Base-by-base conservation (phyloP, 345 rosid genomes). In the Ailanthus altissimus region DNA sequence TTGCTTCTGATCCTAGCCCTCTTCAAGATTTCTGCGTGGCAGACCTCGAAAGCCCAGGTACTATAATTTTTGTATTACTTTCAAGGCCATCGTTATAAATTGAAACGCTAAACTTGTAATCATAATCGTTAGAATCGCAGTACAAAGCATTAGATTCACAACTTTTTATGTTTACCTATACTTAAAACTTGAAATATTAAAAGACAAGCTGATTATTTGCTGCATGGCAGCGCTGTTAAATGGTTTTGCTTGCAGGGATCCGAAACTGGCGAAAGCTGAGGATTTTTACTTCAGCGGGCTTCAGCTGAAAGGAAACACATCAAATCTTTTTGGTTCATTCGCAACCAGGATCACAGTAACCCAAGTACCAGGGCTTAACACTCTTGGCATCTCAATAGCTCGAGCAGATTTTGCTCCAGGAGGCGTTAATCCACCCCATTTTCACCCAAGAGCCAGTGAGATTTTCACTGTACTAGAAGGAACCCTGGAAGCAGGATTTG, bases 311-410 rank as follows among this genome's bases (percentile, higher is more conserved):
- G 76, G 71, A 2, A 61, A 71, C 32, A 50, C 70, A 23, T 47
- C 75, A 14, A 63, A 77, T 25, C 21, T 50, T 36, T 53, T 20
- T 8, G 80, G 80, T 25, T 71, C 80, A 8, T 43, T 26, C 9
- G 75, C 74, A 16, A 64, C 58, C 69, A 38, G 68, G 0, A 53
- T 72, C 40, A 70, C 61, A 2, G 71, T 61, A 2, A n/a, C 51
- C 9, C 56, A 62, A 54, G 36, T 77, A n/a, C 80, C 80, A 36
- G 80, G 64, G 4, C 60, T 77, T 40, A 77, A 77, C 80, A 77
- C 80, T 3, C 76, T 77, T 43, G 80, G 76, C 38, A 53, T 77
- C 20, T 70, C 76, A n/a, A 23, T 77, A 21, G 80, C 70, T 14
- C 75, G 80, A 10, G 32, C 72, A 28, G 80, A 77, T 38, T 71